Evolutionary conservation across 257 asterid species (phyloP), one percentile per base, ranked within the genome.

Genomic region (Solanum lycopersicoides): DNA sequence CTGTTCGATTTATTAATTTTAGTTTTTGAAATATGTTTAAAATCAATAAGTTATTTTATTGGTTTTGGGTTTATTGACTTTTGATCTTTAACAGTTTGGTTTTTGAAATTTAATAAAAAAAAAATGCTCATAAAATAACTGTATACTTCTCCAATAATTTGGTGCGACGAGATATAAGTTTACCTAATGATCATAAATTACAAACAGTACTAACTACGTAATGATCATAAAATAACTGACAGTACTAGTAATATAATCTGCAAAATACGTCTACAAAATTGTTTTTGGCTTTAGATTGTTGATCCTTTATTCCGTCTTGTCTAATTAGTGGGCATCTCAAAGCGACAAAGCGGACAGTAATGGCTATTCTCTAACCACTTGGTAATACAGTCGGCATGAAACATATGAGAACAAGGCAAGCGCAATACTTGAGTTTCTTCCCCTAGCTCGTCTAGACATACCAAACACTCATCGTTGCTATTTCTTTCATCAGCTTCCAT

Each of bases 351-450:
- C 2, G 86, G 89, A 50, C 89, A 89, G 34, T 3, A 71, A 11
- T 79, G 87, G 14, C 85, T 87, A 11, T 12, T 42, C 14, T 15
- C 13, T 5, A 87, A 42, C 89, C 89, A 89, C 30, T 50, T 42
- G 4, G 12, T 18, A 47, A 89, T 79, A 71, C 89, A 89, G 0
- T 60, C 12, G 3, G 60, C 69, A 63, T 87, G 91, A 69, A 87
- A 89, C 66, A 69, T 37, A 77, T 87, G 91, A 7, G 25, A 42
- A 20, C 91, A 87, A 4, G 91, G 88, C 75, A 84, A 37, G 20
- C 65, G 13, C 8, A 63, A 0, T 39, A 56, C 50, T 12, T 18
- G 1, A 73, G 28, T 37, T 15, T 35, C 30, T 3, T 37, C 30
- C 25, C 18, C 10, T 20, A 73, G 6, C 30, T 73, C 28, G 5